Evolutionary conservation across 345 rosid genomes (phyloP).

Genomic region (Raphanus raphanistrum): DNA sequence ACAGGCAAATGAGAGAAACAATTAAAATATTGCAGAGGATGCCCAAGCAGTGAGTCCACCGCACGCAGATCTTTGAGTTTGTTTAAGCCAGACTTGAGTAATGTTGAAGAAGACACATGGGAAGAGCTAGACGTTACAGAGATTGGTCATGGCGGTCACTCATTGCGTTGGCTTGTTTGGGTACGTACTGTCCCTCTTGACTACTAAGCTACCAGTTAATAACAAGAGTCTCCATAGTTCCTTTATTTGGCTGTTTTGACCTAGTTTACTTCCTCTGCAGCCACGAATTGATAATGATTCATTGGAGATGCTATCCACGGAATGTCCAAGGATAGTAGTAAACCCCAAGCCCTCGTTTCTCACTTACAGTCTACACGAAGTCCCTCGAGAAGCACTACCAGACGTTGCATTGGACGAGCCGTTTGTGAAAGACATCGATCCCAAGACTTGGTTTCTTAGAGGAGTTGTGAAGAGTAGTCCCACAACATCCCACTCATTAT

Average conservation of each 20-base stretch:
- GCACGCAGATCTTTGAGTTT: slow-evolving; percentile 66
- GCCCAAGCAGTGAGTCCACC: slow-evolving; percentile 66
- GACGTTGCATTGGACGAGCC: slow-evolving; percentile 59
- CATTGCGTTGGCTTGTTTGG: slow-evolving; percentile 90
- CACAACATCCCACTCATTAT: slow-evolving; percentile 13
- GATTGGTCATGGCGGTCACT: slow-evolving; percentile 72
- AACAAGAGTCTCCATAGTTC: background rate
- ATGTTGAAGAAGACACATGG: slow-evolving; percentile 79
- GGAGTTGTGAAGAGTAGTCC: slow-evolving; percentile 43
- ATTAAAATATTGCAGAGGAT: slow-evolving; percentile 83
- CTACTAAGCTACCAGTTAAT: slow-evolving; percentile 3
- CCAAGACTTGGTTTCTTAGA: slow-evolving; percentile 55
- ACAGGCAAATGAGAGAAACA: slow-evolving; percentile 59
- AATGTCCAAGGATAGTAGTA: slow-evolving; percentile 75
- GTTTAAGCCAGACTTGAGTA: slow-evolving; percentile 72
- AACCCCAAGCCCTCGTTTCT: slow-evolving; percentile 78
- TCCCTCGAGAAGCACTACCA: slow-evolving; percentile 65
- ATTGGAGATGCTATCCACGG: slow-evolving; percentile 52
- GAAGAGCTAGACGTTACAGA: slow-evolving; percentile 79
- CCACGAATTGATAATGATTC: slow-evolving; percentile 56
- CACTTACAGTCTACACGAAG: slow-evolving; percentile 48
- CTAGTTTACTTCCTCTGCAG: too few relatives aligned
- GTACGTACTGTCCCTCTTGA: slow-evolving; percentile 45
- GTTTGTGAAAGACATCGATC: slow-evolving; percentile 59
- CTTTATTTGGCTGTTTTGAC: too few relatives aligned